Evolutionary conservation across 2,329 filamentous ascomycete genomes (phyloP).

Genomic region (Fusarium zealandicum): DNA sequence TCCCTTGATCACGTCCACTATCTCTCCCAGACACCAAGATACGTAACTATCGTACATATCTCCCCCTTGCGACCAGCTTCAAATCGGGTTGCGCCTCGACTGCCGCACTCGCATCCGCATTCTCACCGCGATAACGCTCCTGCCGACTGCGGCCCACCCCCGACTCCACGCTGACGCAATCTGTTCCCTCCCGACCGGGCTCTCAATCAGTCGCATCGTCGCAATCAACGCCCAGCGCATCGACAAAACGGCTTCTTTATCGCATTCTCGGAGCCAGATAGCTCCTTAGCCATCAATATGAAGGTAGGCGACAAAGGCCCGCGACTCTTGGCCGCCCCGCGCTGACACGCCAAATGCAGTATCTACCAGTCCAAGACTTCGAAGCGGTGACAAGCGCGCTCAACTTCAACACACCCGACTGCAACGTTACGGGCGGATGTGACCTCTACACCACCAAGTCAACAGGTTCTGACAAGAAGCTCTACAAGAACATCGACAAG

Average conservation of each 20-base stretch:
- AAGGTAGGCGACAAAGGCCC: slow-evolving; percentile 44
- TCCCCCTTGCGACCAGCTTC: slow-evolving; percentile 19
- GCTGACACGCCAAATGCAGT: slow-evolving; percentile 61
- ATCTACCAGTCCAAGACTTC: slow-evolving; percentile 88
- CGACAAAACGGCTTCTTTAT: slow-evolving; percentile 10
- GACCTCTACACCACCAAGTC: slow-evolving; percentile 98
- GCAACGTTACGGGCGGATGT: slow-evolving; percentile 90
- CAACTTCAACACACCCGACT: slow-evolving; percentile 94
- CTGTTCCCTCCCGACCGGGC: slow-evolving; percentile 22
- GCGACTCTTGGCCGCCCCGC: background rate
- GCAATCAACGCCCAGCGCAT: slow-evolving; percentile 11
- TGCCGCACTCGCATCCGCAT: slow-evolving; percentile 17
- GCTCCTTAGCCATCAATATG: slow-evolving; percentile 42
- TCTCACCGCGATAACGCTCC: slow-evolving; percentile 26
- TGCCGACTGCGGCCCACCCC: slow-evolving; percentile 31
- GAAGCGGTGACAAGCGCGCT: slow-evolving; percentile 91
- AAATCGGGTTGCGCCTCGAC: background rate
- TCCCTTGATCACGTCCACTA: no score
- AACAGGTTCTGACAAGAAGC: slow-evolving; percentile 92
- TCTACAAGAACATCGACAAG: slow-evolving; percentile 94
- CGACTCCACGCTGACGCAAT: slow-evolving; percentile 45
- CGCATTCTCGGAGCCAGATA: slow-evolving; percentile 1
- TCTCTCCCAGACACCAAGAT: slow-evolving; percentile 13
- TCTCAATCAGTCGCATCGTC: slow-evolving; percentile 29
- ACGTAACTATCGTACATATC: slow-evolving; percentile 10